Evolutionary conservation across 208 protist species (phyloP), one percentile per base, ranked within the genome.

Genomic region (Leishmania tropica): DNA sequence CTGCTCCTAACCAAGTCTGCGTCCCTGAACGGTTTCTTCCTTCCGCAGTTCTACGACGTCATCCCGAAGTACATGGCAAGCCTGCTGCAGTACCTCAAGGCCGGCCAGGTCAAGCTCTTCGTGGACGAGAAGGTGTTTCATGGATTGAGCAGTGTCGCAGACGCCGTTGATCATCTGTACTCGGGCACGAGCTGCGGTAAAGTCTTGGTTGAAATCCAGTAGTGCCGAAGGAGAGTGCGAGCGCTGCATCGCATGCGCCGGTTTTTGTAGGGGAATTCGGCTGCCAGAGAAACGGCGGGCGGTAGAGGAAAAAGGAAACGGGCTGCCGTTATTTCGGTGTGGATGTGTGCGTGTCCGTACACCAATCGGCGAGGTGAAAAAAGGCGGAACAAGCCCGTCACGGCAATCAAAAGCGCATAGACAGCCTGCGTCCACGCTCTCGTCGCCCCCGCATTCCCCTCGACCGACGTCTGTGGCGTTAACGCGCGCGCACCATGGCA

Each of bases 91-190:
- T 72, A 81, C 45, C 24, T 87, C 56, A n/a, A 83, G 62, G 68
- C 13, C n/a, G 81, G 76, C 13, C 8, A 83, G 64, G 62, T 86
- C 40, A 64, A 75, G 53, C 80, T 86, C 35, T 78, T 65, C 53
- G 76, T 92, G 17, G 93, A 94, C 80, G 77, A 87, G 68, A 83
- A 88, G 45, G 71, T 89, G 19, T 78, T 94, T 83, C 87, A 89
- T 58, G 93, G 93, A 24, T 42, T 96, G n/a, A 87, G 84, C 68
- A 75, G 78, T 47, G 72, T 96, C 56, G 78, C 88, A 45, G 92
- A 94, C 73, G 93, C 90, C 37, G 81, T 96, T 56, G 93, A 96
- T 42, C 86, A 95, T 79, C 81, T 96, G 45, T 92, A 94, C 87
- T 78, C 83, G 17, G 86, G 92, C 53, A 85, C 76, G 73, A 96